Evolutionary conservation across 805 yeast species (phyloP).

Genomic region (Kodamaea sagamina): DNA sequence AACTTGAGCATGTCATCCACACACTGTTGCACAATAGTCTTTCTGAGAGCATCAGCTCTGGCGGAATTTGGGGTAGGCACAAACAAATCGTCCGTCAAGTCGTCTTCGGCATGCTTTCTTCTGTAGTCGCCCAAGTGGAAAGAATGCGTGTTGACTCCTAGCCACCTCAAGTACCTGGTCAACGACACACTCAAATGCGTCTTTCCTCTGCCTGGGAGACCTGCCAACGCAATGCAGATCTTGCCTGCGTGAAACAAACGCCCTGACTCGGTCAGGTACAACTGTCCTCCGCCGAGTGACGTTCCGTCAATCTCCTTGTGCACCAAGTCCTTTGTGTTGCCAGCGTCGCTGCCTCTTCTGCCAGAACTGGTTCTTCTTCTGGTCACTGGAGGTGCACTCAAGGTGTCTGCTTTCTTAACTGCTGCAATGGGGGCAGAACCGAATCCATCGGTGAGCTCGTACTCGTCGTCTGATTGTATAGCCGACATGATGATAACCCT

Average conservation of each 20-base stretch:
- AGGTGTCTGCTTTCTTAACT: conserved; percentile 17
- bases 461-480: conserved; percentile 29
- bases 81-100: conserved; percentile 67
- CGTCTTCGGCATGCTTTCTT: conserved; percentile 53
- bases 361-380: conserved; percentile 7
- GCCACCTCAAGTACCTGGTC: conserved; percentile 91
- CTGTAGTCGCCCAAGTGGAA: conserved; percentile 93
- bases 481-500: conserved; percentile 17
- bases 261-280: conserved; percentile 91
- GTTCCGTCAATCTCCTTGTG: conserved; percentile 68
- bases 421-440: conserved; percentile 33
- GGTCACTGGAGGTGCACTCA: conserved; percentile 22
- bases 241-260: conserved; percentile 94
- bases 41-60: conserved; percentile 55
- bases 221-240: conserved; percentile 83
- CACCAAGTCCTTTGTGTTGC: conserved; percentile 54
- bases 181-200: conserved; percentile 89
- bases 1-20: conserved; percentile 67
- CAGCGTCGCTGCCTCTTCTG: conserved; percentile 41
- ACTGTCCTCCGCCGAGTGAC: conserved; percentile 68
- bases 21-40: conserved; percentile 61
- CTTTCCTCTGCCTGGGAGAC: conserved; percentile 94
- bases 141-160: conserved; percentile 89
- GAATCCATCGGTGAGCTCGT: conserved; percentile 38
- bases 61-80: conserved; percentile 50